Conservation (phyloP, 768 basidiomycete species). For the Tricholoma furcatifolium region DNA sequence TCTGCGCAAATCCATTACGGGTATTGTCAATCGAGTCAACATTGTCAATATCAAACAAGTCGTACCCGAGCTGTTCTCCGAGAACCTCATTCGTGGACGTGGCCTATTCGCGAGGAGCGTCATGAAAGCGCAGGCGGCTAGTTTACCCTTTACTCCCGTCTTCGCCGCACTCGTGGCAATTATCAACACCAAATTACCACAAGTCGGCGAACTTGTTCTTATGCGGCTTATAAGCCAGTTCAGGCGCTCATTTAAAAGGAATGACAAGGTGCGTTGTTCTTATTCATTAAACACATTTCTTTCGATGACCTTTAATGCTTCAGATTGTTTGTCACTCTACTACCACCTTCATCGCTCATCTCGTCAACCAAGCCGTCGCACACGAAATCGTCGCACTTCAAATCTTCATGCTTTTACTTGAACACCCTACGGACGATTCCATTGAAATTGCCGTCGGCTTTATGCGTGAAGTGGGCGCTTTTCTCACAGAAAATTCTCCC, state of each 20-base stretch:
- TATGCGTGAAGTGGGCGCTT: conserved; percentile 96
- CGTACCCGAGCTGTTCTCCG: conserved; percentile 86
- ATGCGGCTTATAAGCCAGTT: conserved; percentile 93
- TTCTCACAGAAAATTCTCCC: conserved; percentile 88
- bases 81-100: conserved; percentile 91
- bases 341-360: conserved; percentile 87
- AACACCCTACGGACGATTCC: conserved; percentile 94
- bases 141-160: conserved; percentile 96
- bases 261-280: conserved; percentile 77
- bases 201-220: conserved; percentile 90
- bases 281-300: not conserved
- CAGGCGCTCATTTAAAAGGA: conserved; percentile 90
- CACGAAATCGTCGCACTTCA: conserved; percentile 94
- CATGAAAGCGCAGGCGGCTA: conserved; percentile 97
- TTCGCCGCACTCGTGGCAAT: conserved; percentile 94
- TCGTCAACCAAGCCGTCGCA: conserved; percentile 91
- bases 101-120: conserved; percentile 92
- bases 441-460: conserved; percentile 99
- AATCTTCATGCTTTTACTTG: conserved; percentile 92
- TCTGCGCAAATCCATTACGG: conserved; percentile 93
- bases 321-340: conserved; percentile 93
- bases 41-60: conserved; percentile 94
- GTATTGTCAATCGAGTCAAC: conserved; percentile 99
- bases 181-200: conserved; percentile 95
- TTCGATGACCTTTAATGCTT: not conserved